Base-by-base conservation (phyloP, 2,329 filamentous ascomycete genomes). In the Neoarthrinium moseri region DNA sequence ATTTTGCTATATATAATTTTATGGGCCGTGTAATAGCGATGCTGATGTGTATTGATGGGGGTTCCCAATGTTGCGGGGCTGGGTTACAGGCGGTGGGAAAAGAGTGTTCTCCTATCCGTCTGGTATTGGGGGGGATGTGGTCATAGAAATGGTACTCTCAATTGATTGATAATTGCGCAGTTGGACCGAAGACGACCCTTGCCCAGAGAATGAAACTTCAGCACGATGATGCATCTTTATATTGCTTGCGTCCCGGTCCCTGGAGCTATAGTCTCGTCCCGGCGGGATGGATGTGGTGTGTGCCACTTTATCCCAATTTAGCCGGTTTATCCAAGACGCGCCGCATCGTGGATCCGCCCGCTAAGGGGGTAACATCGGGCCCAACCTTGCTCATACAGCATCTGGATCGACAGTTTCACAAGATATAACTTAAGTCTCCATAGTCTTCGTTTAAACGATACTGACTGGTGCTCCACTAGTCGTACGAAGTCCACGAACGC, bases 1-100 rank as follows among this genome's bases (percentile, higher is more conserved):
- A 76, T 73, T 21, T 48, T 65, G 23, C 11, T 17, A 8, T 10
- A 11, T 32, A 7, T 4, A 15, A n/a, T 17, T 23, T 21, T 7
- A 8, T 4, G 39, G 26, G 15, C 5, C 18, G 22, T 6, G n/a
- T 33, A 1, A 7, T 41, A 4, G 3, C 6, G 23, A 24, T 13
- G 15, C n/a, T 33, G 5, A 17, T 35, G 7, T 27, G 27, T 15
- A 35, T 26, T 38, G 20, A 10, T 20, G 36, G 44, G 24, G 24
- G 32, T 43, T 27, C 38, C 57, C 56, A 49, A 54, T 55, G 55
- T 54, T 42, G 56, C 52, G 58, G 56, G 51, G 52, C 42, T n/a
- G n/a, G n/a, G n/a, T n/a, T n/a, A n/a, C n/a, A n/a, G n/a, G n/a
- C n/a, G n/a, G n/a, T n/a, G n/a, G n/a, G n/a, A n/a, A n/a, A n/a